phyloP scores from a whole-genome alignment of 2,329 filamentous ascomycete genomes.

The Didymella glomerata region DNA sequence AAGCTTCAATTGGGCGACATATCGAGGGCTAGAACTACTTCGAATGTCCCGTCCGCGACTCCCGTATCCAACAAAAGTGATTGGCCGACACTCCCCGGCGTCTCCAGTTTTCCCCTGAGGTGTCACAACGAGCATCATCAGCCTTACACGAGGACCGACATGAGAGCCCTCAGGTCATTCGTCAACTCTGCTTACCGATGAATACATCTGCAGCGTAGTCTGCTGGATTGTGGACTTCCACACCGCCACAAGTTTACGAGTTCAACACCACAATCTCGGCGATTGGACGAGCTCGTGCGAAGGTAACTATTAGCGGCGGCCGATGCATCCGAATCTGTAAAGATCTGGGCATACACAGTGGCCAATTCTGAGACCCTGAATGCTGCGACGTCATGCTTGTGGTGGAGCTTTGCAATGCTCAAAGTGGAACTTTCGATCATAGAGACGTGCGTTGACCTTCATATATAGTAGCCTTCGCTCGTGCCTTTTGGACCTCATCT shows the following conservation, averaged over 20 bases:
- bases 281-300: conserved; percentile 14
- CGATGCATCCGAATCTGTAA: conserved; percentile 20
- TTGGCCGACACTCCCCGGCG: conserved; percentile 21
- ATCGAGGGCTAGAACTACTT: conserved; percentile 13
- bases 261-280: conserved; percentile 2
- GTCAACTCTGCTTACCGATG: background rate
- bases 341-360: conserved; percentile 19
- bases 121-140: conserved; percentile 11
- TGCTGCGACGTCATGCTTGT: conserved; percentile 33
- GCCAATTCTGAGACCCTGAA: conserved; percentile 24
- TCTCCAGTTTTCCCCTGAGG: background rate
- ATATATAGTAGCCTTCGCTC: conserved; percentile 25
- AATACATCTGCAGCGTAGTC: background rate
- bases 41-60: conserved; percentile 4
- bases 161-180: too few species aligned
- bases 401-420: conserved; percentile 15
- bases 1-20: background rate
- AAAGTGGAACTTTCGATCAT: conserved; percentile 23
- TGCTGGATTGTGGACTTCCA: background rate
- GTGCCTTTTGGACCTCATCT: background rate
- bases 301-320: conserved; percentile 25
- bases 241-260: background rate
- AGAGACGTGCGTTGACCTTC: conserved; percentile 4
- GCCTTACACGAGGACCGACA: background rate
- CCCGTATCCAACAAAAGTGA: background rate